A percentile compares a stretch with the other conserved stretches of the same genome.
These are phyloP conservation scores for Fragaria iinumae DNA, from an alignment of 306 rosid genomes.

Conservation along the genomic window DNA sequence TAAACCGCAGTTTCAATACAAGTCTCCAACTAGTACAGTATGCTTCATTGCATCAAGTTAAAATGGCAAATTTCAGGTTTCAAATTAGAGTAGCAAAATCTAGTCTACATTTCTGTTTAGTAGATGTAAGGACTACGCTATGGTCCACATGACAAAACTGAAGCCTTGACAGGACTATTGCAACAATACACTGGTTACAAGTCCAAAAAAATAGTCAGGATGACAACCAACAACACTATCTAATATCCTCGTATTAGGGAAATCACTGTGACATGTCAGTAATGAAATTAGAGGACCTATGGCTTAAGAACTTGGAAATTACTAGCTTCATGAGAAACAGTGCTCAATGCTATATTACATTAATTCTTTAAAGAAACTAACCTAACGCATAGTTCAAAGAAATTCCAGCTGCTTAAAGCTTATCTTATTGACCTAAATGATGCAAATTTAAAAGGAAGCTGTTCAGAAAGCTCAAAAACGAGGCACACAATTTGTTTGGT, in stretches of 20 bases:
- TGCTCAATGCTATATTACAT: background rate
- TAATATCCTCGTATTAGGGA: background rate
- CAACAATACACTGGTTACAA: background rate
- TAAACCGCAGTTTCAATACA: background rate
- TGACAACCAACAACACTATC: background rate
- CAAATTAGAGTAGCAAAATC: background rate
- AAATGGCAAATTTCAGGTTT: background rate
- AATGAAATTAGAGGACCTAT: background rate
- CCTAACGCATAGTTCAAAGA: background rate
- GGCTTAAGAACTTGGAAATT: background rate
- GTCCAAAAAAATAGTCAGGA: background rate
- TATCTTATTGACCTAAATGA: background rate
- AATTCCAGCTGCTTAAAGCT: background rate
- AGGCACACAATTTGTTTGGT: background rate
- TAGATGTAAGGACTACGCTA: background rate
- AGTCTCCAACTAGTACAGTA: background rate
- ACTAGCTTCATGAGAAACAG: background rate
- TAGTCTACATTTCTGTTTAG: background rate
- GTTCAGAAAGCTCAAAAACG: background rate
- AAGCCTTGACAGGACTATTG: background rate
- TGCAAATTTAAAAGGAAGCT: background rate
- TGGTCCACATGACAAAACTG: background rate
- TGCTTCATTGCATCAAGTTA: slow-evolving; percentile 5
- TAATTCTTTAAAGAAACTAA: background rate
- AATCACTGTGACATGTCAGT: background rate